A percentile compares a stretch with the other conserved stretches of the same genome.
Conservation (phyloP, 257 asterid species). For the Coffea canephora region DNA sequence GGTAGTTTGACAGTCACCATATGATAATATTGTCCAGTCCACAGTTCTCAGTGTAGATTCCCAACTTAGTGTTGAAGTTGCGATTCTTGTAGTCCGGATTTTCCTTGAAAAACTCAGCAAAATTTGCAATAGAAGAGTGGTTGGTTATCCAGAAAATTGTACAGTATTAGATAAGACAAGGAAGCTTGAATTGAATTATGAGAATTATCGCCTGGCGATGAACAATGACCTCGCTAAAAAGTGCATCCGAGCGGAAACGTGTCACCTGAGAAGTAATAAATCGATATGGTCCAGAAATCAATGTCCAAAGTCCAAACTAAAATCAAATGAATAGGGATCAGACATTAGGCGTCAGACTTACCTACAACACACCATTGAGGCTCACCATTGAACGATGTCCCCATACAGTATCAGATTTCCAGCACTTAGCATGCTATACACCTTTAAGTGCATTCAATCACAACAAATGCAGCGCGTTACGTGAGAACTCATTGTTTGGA, state of each 20-base stretch:
- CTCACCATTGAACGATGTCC: neutral
- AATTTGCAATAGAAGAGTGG: neutral
- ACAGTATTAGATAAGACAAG: neutral
- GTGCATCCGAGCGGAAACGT: slow-evolving; percentile 56
- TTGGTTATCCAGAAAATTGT: neutral
- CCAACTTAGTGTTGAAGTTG: slow-evolving; percentile 35
- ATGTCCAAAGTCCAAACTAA: neutral
- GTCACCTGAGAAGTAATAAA: slow-evolving; percentile 30
- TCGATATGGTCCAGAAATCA: neutral
- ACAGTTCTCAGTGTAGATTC: slow-evolving; percentile 43
- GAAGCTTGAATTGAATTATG: neutral
- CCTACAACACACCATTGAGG: slow-evolving; percentile 66
- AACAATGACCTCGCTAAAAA: slow-evolving; percentile 43
- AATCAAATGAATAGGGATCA: neutral
- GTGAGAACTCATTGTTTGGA: too few species aligned
- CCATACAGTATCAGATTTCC: too few species aligned
- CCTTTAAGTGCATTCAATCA: too few species aligned
- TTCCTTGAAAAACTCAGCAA: slow-evolving; percentile 42
- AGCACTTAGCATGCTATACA: too few species aligned
- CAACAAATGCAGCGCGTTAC: too few species aligned
- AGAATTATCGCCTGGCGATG: slow-evolving; percentile 36
- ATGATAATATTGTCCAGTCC: slow-evolving; percentile 46
- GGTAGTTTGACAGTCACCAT: too few species aligned
- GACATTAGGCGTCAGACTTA: neutral
- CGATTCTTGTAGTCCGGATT: slow-evolving; percentile 37